phyloP scores from a whole-genome alignment of 2,329 filamentous ascomycete species.

The Pseudocercospora crystallina region DNA sequence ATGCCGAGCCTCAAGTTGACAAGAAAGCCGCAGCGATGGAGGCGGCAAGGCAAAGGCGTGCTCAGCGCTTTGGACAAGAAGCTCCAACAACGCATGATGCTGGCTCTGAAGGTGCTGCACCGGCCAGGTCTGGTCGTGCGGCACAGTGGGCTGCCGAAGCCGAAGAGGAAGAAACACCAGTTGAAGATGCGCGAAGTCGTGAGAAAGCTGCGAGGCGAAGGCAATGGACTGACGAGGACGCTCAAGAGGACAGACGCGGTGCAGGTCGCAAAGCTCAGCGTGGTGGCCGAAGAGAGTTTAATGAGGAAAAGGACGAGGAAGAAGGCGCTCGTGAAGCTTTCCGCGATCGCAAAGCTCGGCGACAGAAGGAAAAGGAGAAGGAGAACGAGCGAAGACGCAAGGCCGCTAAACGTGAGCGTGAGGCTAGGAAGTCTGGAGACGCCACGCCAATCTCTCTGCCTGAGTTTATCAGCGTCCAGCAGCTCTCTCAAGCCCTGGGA shows the following conservation, averaged over 20 bases:
- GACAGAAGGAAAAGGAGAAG: slow-evolving; percentile 20
- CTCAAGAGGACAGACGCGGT: slow-evolving; percentile 19
- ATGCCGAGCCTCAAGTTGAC: neutral
- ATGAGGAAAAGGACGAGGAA: slow-evolving; percentile 33
- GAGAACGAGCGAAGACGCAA: slow-evolving; percentile 26
- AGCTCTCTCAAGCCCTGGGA: slow-evolving; percentile 73
- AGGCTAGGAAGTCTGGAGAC: slow-evolving; percentile 36
- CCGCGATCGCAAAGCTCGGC: slow-evolving; percentile 24
- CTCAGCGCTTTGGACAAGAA: neutral
- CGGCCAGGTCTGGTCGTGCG: neutral
- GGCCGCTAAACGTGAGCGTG: slow-evolving; percentile 25
- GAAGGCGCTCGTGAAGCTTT: slow-evolving; percentile 28
- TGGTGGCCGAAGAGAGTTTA: slow-evolving; percentile 17
- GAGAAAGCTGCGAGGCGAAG: slow-evolving; percentile 15
- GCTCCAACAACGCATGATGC: neutral
- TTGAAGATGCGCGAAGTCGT: slow-evolving; percentile 1
- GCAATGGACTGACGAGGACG: slow-evolving; percentile 18
- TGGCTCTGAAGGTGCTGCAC: neutral
- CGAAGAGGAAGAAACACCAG: slow-evolving; percentile 1
- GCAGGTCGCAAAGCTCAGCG: slow-evolving; percentile 18
- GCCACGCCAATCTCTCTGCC: slow-evolving; percentile 72
- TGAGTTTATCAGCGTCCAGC: slow-evolving; percentile 86
- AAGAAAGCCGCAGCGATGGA: neutral
- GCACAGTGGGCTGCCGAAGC: slow-evolving; percentile 2
- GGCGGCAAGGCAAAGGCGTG: neutral